phyloP scores from a whole-genome alignment of 2,329 filamentous ascomycete genomes.

The Aschersonia sp. region DNA sequence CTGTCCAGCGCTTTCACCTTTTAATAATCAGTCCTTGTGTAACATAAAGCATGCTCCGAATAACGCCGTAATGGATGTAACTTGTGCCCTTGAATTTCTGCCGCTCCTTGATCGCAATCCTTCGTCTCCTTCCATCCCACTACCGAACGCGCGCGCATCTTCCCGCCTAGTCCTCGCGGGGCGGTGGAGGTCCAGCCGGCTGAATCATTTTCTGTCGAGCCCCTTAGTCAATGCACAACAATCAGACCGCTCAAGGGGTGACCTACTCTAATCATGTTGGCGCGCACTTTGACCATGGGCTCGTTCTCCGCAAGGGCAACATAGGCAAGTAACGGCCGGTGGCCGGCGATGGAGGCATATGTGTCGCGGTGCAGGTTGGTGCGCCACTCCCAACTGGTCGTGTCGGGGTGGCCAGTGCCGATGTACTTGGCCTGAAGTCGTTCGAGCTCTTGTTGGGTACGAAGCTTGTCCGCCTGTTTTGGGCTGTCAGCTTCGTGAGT shows the following conservation, averaged over 20 bases:
- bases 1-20: too few relatives aligned
- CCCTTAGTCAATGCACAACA: neutral
- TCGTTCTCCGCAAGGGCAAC: conserved; percentile 85
- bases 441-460: conserved; percentile 94
- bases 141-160: neutral
- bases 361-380: conserved; percentile 93
- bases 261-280: conserved; percentile 60
- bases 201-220: conserved; percentile 51
- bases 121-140: neutral
- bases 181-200: conserved; percentile 42
- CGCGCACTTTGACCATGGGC: conserved; percentile 63
- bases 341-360: conserved; percentile 76
- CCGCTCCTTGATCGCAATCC: neutral
- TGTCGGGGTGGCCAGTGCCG: conserved; percentile 92
- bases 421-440: conserved; percentile 91
- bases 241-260: neutral
- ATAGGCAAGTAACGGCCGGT: conserved; percentile 77
- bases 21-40: too few relatives aligned
- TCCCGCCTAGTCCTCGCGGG: conserved; percentile 31
- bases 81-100: too few relatives aligned
- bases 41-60: too few relatives aligned
- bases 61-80: too few relatives aligned
- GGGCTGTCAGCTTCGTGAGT: neutral
- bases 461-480: conserved; percentile 81
- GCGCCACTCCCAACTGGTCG: conserved; percentile 93